A percentile compares a stretch with the other conserved stretches of the same genome.
phyloP scores from a whole-genome alignment of 805 yeast genomes.

The Nakazawaea ishiwadae region DNA sequence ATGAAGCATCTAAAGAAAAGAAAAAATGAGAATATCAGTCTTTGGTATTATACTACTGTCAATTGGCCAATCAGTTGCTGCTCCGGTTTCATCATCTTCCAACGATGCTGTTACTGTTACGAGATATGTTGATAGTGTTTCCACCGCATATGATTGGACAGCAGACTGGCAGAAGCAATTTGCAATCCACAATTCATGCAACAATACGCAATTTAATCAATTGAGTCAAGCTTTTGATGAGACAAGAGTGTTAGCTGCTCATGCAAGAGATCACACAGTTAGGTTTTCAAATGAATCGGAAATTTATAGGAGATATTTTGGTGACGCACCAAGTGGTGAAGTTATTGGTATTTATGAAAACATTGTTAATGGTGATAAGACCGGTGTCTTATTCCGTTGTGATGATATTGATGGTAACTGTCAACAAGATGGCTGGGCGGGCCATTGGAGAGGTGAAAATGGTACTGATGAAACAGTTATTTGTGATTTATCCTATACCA shows the following conservation, averaged over 20 bases:
- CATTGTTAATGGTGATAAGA: not conserved
- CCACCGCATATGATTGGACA: no score
- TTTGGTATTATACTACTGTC: no score
- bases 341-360: not conserved
- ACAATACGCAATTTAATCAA: not conserved
- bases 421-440: not conserved
- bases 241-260: not conserved
- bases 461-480: not conserved
- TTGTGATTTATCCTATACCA: no score
- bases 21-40: no score
- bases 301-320: no score
- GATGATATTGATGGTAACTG: not conserved
- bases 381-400: not conserved
- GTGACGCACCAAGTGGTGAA: not conserved
- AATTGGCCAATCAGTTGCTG: no score
- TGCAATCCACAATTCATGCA: not conserved
- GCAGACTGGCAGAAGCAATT: no score
- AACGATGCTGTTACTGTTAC: no score
- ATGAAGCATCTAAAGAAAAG: no score
- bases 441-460: not conserved
- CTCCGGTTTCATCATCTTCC: no score
- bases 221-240: not conserved
- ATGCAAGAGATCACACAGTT: not conserved
- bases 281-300: not conserved
- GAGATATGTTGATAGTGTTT: no score